Base-by-base conservation (phyloP, 768 basidiomycete genomes). In the Calvatia gigantea region DNA sequence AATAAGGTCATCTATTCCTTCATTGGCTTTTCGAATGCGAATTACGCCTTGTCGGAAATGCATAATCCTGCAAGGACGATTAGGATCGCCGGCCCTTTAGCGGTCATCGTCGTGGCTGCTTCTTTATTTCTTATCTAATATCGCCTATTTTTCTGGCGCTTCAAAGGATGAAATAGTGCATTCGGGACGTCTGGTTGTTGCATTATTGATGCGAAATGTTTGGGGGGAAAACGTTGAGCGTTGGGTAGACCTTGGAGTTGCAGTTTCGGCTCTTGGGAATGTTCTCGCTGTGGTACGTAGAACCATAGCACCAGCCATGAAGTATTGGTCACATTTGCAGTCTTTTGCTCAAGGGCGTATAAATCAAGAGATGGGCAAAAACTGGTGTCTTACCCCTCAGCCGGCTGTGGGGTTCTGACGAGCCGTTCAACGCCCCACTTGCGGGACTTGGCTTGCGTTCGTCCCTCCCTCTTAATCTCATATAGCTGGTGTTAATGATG, bases 111-210 rank as follows among this genome's bases (percentile, higher is more conserved):
- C 19, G 77, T 83, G 12, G 69, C 79, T 0, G 59, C 75, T n/a
- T 0, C 70, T 78, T 7, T 86, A 85, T 60, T 17, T 85, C 28
- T 67, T 75, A 3, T 75, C 79, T 29, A 84, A 84, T 56, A 57
- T 84, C n/a, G 81, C 82, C 4, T 85, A 84, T 61, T 78, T 83
- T 48, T 76, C 76, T 3, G 83, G 77, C n/a, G 79, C 83, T 17
- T 75, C 81, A 8, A 81, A 79, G 57, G 67, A 70, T 15, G 81
- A 84, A 47, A 85, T 86, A 47, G 61, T 77, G 0, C 64, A 65
- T 14, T 78, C 79, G 2, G 79, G 81, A 6, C 71, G 75, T 15
- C 76, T 82, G 35, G 74, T 82, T 15, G 82, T 82, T 25, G 77
- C 84, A 2, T 60, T 84, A 45, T 79, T 83, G 64, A 82, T 84